phyloP scores from a whole-genome alignment of 1,139 yeast genomes.

The Trichomonascaceae sp. region DNA sequence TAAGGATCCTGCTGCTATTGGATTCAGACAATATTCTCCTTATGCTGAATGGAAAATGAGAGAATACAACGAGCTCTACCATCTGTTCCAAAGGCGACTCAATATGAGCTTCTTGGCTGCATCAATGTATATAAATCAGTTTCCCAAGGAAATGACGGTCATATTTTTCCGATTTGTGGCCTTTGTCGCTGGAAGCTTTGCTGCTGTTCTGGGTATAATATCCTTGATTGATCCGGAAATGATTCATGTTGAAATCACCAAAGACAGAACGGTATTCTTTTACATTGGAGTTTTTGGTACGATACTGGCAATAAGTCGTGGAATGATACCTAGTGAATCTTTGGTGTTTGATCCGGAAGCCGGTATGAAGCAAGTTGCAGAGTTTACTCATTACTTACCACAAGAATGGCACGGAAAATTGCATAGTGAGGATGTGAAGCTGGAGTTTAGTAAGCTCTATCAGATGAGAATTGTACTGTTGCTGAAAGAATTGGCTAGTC shows the following conservation, averaged over 20 bases:
- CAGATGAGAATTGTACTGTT: slow-evolving; percentile 69
- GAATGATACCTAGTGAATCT: slow-evolving; percentile 55
- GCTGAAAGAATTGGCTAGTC: slow-evolving; percentile 70
- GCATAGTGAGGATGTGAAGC: slow-evolving; percentile 77
- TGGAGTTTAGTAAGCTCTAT: slow-evolving; percentile 73
- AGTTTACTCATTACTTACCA: slow-evolving; percentile 87
- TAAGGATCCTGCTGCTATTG: slow-evolving; percentile 76
- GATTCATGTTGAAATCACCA: slow-evolving; percentile 80
- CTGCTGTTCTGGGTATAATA: slow-evolving; percentile 76
- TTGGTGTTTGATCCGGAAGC: slow-evolving; percentile 87
- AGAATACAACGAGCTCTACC: slow-evolving; percentile 89
- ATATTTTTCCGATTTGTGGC: slow-evolving; percentile 60
- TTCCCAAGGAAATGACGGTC: slow-evolving; percentile 76
- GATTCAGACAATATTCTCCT: slow-evolving; percentile 88
- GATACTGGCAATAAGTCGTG: slow-evolving; percentile 64
- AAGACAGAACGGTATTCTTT: slow-evolving; percentile 73
- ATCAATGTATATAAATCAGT: slow-evolving; percentile 76
- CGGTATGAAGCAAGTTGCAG: slow-evolving; percentile 67
- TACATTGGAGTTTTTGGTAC: slow-evolving; percentile 85
- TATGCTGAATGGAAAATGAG: slow-evolving; percentile 92
- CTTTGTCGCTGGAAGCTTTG: slow-evolving; percentile 81
- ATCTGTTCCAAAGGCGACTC: slow-evolving; percentile 72
- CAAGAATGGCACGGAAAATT: slow-evolving; percentile 75
- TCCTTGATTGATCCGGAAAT: slow-evolving; percentile 90
- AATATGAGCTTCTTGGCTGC: slow-evolving; percentile 77